Base-by-base conservation (phyloP, 2,329 filamentous ascomycete genomes). In the Cryphonectria parasitica region DNA sequence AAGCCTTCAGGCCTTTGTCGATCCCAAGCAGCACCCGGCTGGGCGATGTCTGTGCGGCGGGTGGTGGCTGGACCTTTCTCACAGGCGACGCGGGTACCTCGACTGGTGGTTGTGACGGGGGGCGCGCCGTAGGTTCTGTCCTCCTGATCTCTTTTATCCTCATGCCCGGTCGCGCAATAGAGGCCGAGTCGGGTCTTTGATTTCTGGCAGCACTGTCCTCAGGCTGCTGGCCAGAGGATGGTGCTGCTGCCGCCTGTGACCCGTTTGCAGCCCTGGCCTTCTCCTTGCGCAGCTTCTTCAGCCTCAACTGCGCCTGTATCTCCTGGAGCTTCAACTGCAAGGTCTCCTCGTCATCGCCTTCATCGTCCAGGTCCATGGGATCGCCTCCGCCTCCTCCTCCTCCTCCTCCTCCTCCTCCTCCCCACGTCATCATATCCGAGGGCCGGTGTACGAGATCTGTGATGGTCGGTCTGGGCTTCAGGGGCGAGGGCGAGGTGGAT, bases 291-390 rank as follows among this genome's bases (percentile, higher is more conserved):
- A 98, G 83, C 77, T 91, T 94, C 80, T 98, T 98, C 74, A 98
- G 81, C 80, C 91, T 96, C 67, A 98, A 82, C 72, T 92, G 91
- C 8, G 95, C 94, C 80, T 98, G 91, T 71, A 99, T 97, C 69
- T 93, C 94, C 74, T 95, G 90, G 6, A 98, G 83, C 78, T 97
- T 91, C 73, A 99, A 83, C 77, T 97, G 89, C 45, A 98, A 82
- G 1, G 90, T 97, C 83, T 98, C 95, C 79, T 98, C 95, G 75
- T 97, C 95, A 8, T 97, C 92, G 63, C 43, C 63, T 5, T 93
- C 91, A 0, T 91, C 79, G 73, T 82, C 82, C 64, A 79, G 74
- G 58, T 78, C 80, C 56, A 74, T 78, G 60, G 77, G 70, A 2
- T 67, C 73, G 15, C 65, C 72, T 31, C 58, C 52, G 13, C 49